Conservation (phyloP, 441 rosid genomes). For the Croton setiger region DNA sequence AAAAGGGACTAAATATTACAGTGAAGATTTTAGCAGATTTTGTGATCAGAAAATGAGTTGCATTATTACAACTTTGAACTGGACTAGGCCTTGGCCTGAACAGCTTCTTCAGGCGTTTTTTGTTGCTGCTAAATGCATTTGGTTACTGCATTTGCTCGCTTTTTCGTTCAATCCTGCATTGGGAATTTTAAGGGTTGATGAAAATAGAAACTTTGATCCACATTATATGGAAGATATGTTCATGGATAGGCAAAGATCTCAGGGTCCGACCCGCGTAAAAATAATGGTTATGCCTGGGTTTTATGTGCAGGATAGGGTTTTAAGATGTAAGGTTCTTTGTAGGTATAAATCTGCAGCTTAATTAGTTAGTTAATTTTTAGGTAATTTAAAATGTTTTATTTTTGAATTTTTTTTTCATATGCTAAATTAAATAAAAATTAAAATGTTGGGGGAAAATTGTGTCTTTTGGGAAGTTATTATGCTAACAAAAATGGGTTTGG, state of each 20-base stretch:
- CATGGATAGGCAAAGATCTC: constrained; percentile 49
- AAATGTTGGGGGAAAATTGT: too few species aligned
- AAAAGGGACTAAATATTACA: constrained; percentile 88
- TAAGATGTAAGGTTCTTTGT: constrained; percentile 91
- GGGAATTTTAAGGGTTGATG: constrained; percentile 77
- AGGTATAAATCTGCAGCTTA: constrained; percentile 50
- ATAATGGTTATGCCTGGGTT: constrained; percentile 94
- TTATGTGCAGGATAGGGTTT: constrained; percentile 68
- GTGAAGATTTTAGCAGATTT: constrained; percentile 91
- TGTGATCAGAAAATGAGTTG: constrained; percentile 96
- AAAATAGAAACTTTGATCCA: constrained; percentile 59
- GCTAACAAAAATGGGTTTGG: too few species aligned
- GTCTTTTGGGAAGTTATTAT: too few species aligned
- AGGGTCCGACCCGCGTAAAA: constrained; percentile 54
- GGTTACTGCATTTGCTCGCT: constrained; percentile 94
- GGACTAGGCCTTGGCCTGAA: constrained; percentile 93
- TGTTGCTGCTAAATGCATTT: constrained; percentile 81
- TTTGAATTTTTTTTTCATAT: too few species aligned
- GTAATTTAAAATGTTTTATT: neutral
- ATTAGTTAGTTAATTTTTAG: neutral
- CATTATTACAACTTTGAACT: constrained; percentile 63
- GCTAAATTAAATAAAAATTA: too few species aligned
- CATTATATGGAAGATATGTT: constrained; percentile 87
- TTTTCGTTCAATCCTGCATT: constrained; percentile 77
- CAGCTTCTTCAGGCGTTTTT: constrained; percentile 83